These are phyloP conservation scores for Cladorrhinum samala DNA, from an alignment of 495 filamentous ascomycete genomes.

Conservation along the genomic window DNA sequence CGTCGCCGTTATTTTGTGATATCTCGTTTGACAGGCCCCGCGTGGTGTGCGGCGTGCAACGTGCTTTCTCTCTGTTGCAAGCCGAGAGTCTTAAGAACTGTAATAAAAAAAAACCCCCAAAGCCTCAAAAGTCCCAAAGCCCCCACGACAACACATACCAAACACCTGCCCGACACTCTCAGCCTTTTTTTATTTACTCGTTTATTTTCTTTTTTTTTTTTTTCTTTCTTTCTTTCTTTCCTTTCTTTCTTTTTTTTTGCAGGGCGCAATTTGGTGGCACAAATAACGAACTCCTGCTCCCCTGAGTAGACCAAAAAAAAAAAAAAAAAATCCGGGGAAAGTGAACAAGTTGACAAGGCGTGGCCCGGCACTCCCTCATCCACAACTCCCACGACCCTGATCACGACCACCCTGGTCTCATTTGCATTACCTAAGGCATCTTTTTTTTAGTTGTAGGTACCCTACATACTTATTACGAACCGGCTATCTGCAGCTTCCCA, in stretches of 20 bases:
- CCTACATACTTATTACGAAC: background rate
- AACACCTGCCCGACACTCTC: background rate
- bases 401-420: background rate
- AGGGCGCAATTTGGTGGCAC: conserved; percentile 5
- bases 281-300: background rate
- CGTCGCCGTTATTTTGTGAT: background rate
- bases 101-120: background rate
- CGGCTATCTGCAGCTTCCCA: background rate
- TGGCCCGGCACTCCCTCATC: background rate
- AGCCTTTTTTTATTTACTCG: background rate
- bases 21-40: background rate
- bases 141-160: background rate
- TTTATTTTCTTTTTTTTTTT: background rate
- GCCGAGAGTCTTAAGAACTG: background rate
- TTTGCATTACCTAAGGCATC: background rate
- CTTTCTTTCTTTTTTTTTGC: background rate
- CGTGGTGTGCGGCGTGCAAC: too few species aligned
- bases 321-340: too few species aligned
- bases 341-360: background rate
- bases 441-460: background rate
- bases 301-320: background rate
- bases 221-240: background rate
- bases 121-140: background rate
- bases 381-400: background rate
- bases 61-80: background rate